Evolutionary conservation across 2,329 filamentous ascomycete genomes (phyloP).

Genomic region (Claviceps humidiphila): DNA sequence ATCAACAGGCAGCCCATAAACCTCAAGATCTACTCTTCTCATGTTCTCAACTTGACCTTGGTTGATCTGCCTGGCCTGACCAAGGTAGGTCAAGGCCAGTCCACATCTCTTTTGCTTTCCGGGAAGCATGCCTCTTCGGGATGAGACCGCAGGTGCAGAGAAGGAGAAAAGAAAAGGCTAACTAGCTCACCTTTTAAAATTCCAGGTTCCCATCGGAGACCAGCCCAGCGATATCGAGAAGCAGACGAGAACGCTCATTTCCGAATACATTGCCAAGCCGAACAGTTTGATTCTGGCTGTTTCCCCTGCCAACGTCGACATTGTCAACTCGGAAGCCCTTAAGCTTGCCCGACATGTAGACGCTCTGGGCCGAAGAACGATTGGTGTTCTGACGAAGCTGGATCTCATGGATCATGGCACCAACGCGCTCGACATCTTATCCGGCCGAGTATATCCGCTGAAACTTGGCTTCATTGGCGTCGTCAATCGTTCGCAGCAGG

Average conservation of each 20-base stretch:
- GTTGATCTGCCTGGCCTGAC: conserved; percentile 93
- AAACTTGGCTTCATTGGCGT: conserved; percentile 97
- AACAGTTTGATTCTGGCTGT: conserved; percentile 97
- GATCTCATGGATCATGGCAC: conserved; percentile 99
- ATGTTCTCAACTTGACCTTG: conserved; percentile 89
- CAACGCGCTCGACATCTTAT: conserved; percentile 94
- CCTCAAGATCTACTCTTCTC: conserved; percentile 93
- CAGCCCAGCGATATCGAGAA: conserved; percentile 97
- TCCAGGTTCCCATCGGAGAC: conserved; percentile 84
- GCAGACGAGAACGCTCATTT: conserved; percentile 89
- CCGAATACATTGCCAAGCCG: conserved; percentile 96
- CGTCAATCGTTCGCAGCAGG: conserved; percentile 94
- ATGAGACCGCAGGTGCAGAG: background rate
- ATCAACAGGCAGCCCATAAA: conserved; percentile 98
- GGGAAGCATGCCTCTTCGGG: conserved; percentile 5
- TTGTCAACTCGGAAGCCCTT: conserved; percentile 94
- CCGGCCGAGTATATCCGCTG: conserved; percentile 86
- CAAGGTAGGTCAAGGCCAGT: conserved; percentile 47
- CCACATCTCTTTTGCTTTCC: background rate
- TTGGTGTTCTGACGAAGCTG: conserved; percentile 92
- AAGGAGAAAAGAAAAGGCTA: background rate
- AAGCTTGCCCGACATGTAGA: conserved; percentile 97
- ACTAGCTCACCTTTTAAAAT: background rate
- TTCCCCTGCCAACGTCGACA: conserved; percentile 92
- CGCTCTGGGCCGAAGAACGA: conserved; percentile 83